Evolutionary conservation across 2,329 filamentous ascomycete genomes (phyloP).

Genomic region (Arthrobotrys megalospora): DNA sequence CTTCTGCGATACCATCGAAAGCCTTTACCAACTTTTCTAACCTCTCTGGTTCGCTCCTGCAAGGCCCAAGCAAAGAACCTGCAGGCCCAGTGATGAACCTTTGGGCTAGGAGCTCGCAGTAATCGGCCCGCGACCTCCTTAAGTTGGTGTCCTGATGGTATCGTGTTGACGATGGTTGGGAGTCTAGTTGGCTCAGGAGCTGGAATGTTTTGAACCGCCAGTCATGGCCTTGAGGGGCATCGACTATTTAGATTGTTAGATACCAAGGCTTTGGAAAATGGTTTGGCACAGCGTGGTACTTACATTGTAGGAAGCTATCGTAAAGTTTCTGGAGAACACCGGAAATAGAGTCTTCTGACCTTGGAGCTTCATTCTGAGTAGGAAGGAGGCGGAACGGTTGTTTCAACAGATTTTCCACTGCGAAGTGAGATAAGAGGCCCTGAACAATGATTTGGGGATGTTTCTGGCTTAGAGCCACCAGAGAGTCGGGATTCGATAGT

Average conservation of each 20-base stretch:
- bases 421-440: slow-evolving; percentile 3
- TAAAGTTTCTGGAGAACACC: slow-evolving; percentile 14
- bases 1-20: not conserved
- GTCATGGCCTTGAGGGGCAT: not conserved
- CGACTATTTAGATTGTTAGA: not conserved
- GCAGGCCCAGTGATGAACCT: slow-evolving; percentile 14
- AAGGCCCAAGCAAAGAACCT: not conserved
- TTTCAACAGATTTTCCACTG: not conserved
- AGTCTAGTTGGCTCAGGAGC: not conserved
- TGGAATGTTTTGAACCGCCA: slow-evolving; percentile 30
- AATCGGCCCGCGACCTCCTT: not conserved
- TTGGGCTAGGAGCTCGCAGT: not conserved
- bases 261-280: not conserved
- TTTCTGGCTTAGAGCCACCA: not conserved
- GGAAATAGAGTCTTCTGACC: not conserved
- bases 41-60: not conserved
- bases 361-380: not conserved
- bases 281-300: not conserved
- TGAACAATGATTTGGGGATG: slow-evolving; percentile 21
- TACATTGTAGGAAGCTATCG: slow-evolving; percentile 7
- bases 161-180: not conserved
- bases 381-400: slow-evolving; percentile 10
- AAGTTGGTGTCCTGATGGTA: not conserved
- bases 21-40: not conserved
- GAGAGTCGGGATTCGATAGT: not conserved